These are phyloP conservation scores for Medicago arabica DNA, from an alignment of 306 rosid genomes.

Conservation along the genomic window DNA sequence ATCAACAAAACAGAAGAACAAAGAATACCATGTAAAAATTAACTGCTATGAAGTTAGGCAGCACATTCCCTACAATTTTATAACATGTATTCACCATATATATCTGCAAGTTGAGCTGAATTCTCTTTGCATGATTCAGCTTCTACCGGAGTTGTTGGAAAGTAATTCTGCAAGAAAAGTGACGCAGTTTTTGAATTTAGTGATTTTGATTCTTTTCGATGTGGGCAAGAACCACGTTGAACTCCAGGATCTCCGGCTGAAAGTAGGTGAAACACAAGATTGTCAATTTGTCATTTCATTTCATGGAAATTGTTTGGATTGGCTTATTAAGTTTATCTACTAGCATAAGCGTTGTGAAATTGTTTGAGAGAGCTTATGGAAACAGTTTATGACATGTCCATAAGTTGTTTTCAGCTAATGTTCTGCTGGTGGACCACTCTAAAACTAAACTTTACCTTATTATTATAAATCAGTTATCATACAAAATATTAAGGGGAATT, in stretches of 20 bases:
- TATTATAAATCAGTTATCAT: too few species aligned
- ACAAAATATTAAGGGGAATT: too few species aligned
- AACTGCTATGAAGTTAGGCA: conserved; percentile 90
- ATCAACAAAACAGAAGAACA: conserved; percentile 12
- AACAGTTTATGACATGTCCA: neutral
- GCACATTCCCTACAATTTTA: conserved; percentile 77
- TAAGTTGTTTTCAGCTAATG: neutral
- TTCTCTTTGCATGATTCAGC: conserved; percentile 91
- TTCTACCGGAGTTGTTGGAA: conserved; percentile 89
- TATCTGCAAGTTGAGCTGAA: conserved; percentile 78
- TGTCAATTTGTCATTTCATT: conserved; percentile 20
- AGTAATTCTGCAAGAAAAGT: conserved; percentile 85
- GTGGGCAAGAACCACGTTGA: conserved; percentile 70
- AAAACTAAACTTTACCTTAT: too few species aligned
- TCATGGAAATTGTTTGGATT: neutral
- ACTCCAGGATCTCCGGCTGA: conserved; percentile 98
- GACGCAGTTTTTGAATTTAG: conserved; percentile 71
- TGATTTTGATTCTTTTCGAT: conserved; percentile 80
- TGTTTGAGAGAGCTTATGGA: neutral
- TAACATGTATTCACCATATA: conserved; percentile 88
- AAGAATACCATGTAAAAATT: conserved; percentile 91
- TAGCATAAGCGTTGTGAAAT: neutral
- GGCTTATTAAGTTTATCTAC: neutral
- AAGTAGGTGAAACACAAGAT: conserved; percentile 34
- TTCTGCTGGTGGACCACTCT: too few species aligned